Percentiles rank a stretch among this genome's conserved stretches.
phyloP scores from a whole-genome alignment of 345 rosid genomes.

The Linum tenue region DNA sequence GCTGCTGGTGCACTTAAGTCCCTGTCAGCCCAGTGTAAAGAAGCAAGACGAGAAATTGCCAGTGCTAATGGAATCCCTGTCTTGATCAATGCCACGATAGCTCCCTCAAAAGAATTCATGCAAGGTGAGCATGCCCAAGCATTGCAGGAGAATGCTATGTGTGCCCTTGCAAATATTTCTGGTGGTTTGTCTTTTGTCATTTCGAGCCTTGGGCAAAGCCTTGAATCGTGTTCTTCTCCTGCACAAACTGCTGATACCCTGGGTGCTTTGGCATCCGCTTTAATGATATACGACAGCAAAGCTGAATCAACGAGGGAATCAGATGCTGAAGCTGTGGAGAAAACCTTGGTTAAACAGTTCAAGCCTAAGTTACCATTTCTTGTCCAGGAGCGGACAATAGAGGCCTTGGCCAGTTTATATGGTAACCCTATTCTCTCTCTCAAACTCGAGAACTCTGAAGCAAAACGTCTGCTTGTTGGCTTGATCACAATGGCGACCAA shows the following conservation, averaged over 20 bases:
- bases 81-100: slow-evolving; percentile 92
- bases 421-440: slow-evolving; percentile 69
- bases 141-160: slow-evolving; percentile 98
- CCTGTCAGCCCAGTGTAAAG: slow-evolving; percentile 88
- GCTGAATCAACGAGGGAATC: slow-evolving; percentile 82
- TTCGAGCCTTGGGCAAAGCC: slow-evolving; percentile 98
- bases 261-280: slow-evolving; percentile 99
- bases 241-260: slow-evolving; percentile 93
- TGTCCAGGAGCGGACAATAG: slow-evolving; percentile 95
- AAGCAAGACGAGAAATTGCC: slow-evolving; percentile 87
- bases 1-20: slow-evolving; percentile 97
- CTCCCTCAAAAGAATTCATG: slow-evolving; percentile 99
- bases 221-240: slow-evolving; percentile 91
- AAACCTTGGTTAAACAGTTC: slow-evolving; percentile 84
- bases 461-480: slow-evolving; percentile 95
- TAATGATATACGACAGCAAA: slow-evolving; percentile 91
- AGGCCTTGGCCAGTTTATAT: slow-evolving; percentile 97
- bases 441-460: slow-evolving; percentile 78
- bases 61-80: slow-evolving; percentile 85
- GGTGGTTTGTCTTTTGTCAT: slow-evolving; percentile 97
- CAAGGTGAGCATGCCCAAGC: slow-evolving; percentile 99
- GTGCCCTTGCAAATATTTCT: slow-evolving; percentile 96
- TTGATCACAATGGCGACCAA: slow-evolving; percentile 89
- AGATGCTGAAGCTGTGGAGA: slow-evolving; percentile 65
- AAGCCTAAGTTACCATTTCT: slow-evolving; percentile 78